phyloP scores from a whole-genome alignment of 352 stramenopile species.

The Peronospora tabacina region DNA sequence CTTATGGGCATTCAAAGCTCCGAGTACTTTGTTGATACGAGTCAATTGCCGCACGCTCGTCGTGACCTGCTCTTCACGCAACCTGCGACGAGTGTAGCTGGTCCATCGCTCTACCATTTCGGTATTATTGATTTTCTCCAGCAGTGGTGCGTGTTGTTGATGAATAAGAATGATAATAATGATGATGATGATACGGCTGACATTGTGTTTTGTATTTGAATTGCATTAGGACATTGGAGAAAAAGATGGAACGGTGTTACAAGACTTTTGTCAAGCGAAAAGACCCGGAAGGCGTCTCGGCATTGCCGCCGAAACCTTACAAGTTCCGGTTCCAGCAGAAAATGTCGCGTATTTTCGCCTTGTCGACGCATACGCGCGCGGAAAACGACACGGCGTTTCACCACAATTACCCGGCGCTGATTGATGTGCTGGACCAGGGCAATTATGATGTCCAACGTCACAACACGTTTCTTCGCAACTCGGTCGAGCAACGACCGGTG shows the following conservation, averaged over 20 bases:
- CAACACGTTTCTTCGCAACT: constrained; percentile 45
- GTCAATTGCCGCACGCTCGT: constrained; percentile 44
- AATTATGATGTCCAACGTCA: constrained; percentile 53
- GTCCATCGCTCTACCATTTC: constrained; percentile 86
- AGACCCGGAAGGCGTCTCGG: constrained; percentile 80
- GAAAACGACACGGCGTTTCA: constrained; percentile 65
- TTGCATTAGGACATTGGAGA: constrained; percentile 71
- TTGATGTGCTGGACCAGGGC: constrained; percentile 73
- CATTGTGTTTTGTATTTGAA: neutral
- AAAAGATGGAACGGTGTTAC: constrained; percentile 88
- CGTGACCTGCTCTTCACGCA: constrained; percentile 74
- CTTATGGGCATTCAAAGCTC: constrained; percentile 88
- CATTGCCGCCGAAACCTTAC: constrained; percentile 84
- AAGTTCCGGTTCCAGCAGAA: constrained; percentile 89
- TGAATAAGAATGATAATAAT: neutral
- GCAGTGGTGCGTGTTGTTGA: constrained; percentile 58
- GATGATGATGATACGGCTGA: neutral
- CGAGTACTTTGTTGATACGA: constrained; percentile 84
- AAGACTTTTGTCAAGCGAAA: constrained; percentile 86
- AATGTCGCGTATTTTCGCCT: constrained; percentile 83
- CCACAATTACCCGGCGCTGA: constrained; percentile 63
- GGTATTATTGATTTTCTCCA: constrained; percentile 90
- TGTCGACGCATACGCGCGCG: constrained; percentile 51
- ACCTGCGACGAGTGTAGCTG: constrained; percentile 76
- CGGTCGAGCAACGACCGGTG: constrained; percentile 39